These are phyloP conservation scores for Chloris gayana DNA, from an alignment of 176 grass and related monocot genomes.

Conservation along the genomic window DNA sequence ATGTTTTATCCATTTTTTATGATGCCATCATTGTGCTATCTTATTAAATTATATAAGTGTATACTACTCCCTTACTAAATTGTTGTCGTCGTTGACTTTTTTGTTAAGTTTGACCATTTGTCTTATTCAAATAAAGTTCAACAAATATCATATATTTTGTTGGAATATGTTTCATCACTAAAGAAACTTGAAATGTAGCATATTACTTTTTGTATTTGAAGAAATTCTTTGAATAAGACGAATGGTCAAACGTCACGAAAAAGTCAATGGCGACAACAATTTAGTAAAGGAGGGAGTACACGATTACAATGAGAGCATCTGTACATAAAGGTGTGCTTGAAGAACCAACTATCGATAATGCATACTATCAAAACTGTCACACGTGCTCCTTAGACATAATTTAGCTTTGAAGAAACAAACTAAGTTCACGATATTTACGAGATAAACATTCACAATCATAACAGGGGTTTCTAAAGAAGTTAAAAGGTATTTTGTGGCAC, in stretches of 20 bases:
- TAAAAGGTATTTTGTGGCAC: conserved; percentile 8
- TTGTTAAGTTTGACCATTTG: too few species aligned
- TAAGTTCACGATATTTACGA: neutral
- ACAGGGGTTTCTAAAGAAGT: neutral
- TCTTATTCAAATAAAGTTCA: too few species aligned
- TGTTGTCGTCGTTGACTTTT: too few species aligned
- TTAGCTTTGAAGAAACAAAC: neutral
- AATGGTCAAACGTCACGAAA: too few species aligned
- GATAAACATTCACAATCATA: neutral
- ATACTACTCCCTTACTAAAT: too few species aligned
- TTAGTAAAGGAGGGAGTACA: too few species aligned
- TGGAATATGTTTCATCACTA: too few species aligned
- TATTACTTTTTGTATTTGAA: too few species aligned
- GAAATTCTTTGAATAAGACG: too few species aligned
- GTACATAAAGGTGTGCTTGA: neutral
- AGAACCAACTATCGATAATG: neutral
- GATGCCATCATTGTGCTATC: neutral
- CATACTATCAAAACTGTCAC: neutral
- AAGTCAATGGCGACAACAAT: too few species aligned
- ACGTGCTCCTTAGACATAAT: conserved; percentile 12
- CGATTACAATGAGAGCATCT: neutral
- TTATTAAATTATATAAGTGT: neutral
- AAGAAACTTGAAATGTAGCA: too few species aligned
- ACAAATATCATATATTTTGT: too few species aligned
- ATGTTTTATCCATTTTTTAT: neutral